These are phyloP conservation scores for Scutellaria baicalensis DNA, from an alignment of 257 asterid species.

Conservation along the genomic window DNA sequence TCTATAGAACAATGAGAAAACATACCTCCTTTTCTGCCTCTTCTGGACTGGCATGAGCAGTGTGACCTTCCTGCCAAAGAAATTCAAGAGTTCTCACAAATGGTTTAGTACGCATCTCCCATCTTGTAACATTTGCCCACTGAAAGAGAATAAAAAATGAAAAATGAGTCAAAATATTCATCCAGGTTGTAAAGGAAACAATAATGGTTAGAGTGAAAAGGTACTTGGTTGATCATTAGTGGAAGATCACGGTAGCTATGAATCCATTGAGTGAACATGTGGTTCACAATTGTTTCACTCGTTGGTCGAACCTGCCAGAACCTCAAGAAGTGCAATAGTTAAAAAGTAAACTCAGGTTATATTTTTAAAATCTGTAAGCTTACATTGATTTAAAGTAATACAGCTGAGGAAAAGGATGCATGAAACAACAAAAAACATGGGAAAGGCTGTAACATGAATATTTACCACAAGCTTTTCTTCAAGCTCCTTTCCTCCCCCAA, in stretches of 20 bases:
- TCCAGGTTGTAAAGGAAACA: not conserved
- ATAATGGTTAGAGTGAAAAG: slow-evolving; percentile 3
- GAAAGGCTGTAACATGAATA: slow-evolving; percentile 9
- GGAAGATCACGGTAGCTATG: slow-evolving; percentile 99
- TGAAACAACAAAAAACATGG: not conserved
- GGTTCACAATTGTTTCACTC: slow-evolving; percentile 98
- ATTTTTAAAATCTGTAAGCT: slow-evolving; percentile 17
- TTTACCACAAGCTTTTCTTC: slow-evolving; percentile 99
- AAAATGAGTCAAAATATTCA: not conserved
- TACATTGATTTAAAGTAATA: slow-evolving; percentile 2
- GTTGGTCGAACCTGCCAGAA: slow-evolving; percentile 99
- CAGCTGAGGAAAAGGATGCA: not conserved
- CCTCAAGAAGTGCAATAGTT: slow-evolving; percentile 70
- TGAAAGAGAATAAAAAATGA: slow-evolving; percentile 23
- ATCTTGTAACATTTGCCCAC: slow-evolving; percentile 99
- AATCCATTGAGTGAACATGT: slow-evolving; percentile 99
- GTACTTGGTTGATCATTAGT: slow-evolving; percentile 95
- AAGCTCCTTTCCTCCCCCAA: slow-evolving; percentile 99
- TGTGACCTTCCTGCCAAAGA: slow-evolving; percentile 99
- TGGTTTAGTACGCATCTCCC: slow-evolving; percentile 99
- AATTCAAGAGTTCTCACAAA: slow-evolving; percentile 91
- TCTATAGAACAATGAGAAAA: slow-evolving; percentile 1
- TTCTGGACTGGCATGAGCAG: slow-evolving; percentile 90
- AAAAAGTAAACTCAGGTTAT: slow-evolving; percentile 48
- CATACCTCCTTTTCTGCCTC: slow-evolving; percentile 96